Evolutionary conservation across 441 rosid species (phyloP).

Genomic region (Corymbia calophylla): DNA sequence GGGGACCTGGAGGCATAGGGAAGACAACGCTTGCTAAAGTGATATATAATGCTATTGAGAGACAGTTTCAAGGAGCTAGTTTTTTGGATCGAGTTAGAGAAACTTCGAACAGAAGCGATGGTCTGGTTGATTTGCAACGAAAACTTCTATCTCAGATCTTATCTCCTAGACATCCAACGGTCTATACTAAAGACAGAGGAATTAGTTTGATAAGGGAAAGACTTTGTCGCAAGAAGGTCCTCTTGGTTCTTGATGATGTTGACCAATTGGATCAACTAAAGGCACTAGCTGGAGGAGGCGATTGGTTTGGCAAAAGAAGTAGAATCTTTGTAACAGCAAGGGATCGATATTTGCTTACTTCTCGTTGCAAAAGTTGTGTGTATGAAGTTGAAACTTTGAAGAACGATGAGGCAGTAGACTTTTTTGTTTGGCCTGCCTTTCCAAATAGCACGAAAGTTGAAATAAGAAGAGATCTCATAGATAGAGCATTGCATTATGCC

Average conservation of each 20-base stretch:
- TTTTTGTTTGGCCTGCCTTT: neutral
- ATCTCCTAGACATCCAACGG: accelerated
- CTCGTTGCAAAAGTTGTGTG: neutral
- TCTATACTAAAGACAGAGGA: accelerated
- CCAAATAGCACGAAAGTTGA: accelerated
- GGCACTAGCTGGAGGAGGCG: accelerated
- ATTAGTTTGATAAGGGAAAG: neutral
- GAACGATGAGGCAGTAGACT: accelerated
- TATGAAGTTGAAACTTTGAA: neutral
- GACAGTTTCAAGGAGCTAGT: accelerated
- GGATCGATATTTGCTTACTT: neutral
- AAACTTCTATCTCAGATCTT: accelerated
- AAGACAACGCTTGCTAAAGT: neutral
- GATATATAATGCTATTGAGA: neutral
- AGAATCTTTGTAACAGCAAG: neutral
- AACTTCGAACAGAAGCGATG: neutral
- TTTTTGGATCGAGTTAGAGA: neutral
- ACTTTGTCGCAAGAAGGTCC: neutral
- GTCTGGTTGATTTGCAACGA: accelerated
- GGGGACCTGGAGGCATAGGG: neutral
- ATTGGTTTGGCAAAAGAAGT: neutral
- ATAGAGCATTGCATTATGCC: neutral
- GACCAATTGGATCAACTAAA: accelerated
- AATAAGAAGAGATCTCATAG: neutral
- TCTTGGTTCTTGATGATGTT: neutral